Percentiles rank a stretch among this genome's conserved stretches.
These are phyloP conservation scores for Rheum nobile DNA, from an alignment of 148 eudicot species.

Conservation along the genomic window DNA sequence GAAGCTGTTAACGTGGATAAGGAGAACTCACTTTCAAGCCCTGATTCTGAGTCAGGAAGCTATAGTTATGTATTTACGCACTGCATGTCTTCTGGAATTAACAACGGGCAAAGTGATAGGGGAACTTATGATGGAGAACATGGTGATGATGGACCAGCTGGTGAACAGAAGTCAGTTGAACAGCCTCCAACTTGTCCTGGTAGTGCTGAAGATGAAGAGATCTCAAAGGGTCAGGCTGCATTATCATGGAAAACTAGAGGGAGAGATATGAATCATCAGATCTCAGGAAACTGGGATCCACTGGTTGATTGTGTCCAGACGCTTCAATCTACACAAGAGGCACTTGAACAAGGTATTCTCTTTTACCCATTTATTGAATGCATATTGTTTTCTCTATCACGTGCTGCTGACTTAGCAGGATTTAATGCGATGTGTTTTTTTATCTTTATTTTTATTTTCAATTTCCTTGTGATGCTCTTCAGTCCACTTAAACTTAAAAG, in stretches of 20 bases:
- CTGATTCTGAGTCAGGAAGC: conserved; percentile 80
- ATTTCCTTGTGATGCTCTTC: neutral
- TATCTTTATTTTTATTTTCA: neutral
- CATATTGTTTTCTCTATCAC: neutral
- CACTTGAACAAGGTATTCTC: conserved; percentile 60
- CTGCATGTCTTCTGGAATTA: conserved; percentile 23
- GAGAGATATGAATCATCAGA: conserved; percentile 23
- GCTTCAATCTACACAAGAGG: conserved; percentile 70
- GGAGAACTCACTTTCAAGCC: conserved; percentile 61
- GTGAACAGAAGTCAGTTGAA: no score
- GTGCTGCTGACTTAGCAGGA: neutral
- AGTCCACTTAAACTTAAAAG: neutral
- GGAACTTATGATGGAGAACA: conserved; percentile 27
- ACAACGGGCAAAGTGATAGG: conserved; percentile 35
- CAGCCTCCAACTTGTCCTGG: conserved; percentile 18
- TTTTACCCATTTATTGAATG: neutral
- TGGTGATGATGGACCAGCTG: no score
- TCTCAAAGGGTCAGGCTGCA: conserved; percentile 19
- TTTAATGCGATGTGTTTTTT: neutral
- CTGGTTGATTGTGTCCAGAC: conserved; percentile 39
- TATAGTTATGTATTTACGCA: conserved; percentile 47
- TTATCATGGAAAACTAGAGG: conserved; percentile 26
- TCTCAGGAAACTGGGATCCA: conserved; percentile 39
- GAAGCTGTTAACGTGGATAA: conserved; percentile 38
- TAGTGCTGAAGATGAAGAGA: conserved; percentile 20